phyloP scores from a whole-genome alignment of 2,329 filamentous ascomycete species.

The Colletotrichum tanaceti region DNA sequence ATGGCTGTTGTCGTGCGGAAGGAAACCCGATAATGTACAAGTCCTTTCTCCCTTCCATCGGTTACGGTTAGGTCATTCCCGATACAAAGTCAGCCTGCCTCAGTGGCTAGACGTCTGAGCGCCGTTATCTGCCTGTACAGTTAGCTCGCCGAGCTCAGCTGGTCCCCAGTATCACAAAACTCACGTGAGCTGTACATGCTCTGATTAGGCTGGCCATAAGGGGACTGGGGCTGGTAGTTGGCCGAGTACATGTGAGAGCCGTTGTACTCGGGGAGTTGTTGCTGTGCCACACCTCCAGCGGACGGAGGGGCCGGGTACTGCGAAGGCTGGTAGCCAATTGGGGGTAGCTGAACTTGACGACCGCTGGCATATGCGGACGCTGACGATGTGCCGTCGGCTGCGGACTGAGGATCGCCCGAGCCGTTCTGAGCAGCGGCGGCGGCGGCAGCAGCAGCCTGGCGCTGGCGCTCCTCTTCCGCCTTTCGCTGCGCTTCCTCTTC shows the following conservation, averaged over 20 bases:
- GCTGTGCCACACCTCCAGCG: constrained; percentile 59
- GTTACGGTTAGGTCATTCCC: constrained; percentile 31
- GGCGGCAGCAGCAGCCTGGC: constrained; percentile 53
- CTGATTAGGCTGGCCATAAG: constrained; percentile 67
- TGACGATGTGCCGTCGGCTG: constrained; percentile 63
- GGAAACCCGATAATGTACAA: constrained; percentile 40
- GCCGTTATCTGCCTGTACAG: constrained; percentile 42
- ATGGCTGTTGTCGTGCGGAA: constrained; percentile 33
- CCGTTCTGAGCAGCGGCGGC: constrained; percentile 67
- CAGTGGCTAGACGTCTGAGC: constrained; percentile 40
- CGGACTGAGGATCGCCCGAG: constrained; percentile 59
- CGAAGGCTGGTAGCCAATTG: constrained; percentile 77
- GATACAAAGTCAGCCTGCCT: constrained; percentile 12
- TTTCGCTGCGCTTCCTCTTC: constrained; percentile 93
- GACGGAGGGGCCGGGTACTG: constrained; percentile 75
- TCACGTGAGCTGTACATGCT: constrained; percentile 72
- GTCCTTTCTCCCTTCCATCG: constrained; percentile 29
- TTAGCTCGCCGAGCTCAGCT: constrained; percentile 20
- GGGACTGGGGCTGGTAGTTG: constrained; percentile 68
- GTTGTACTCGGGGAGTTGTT: constrained; percentile 67
- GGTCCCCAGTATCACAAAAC: constrained; percentile 34
- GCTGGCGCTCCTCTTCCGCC: constrained; percentile 87
- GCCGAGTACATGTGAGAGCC: constrained; percentile 64
- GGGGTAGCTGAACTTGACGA: constrained; percentile 74
- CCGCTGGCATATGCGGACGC: constrained; percentile 68